Base-by-base conservation (phyloP, 2,329 filamentous ascomycete genomes). In the Phialemoniopsis sp. region DNA sequence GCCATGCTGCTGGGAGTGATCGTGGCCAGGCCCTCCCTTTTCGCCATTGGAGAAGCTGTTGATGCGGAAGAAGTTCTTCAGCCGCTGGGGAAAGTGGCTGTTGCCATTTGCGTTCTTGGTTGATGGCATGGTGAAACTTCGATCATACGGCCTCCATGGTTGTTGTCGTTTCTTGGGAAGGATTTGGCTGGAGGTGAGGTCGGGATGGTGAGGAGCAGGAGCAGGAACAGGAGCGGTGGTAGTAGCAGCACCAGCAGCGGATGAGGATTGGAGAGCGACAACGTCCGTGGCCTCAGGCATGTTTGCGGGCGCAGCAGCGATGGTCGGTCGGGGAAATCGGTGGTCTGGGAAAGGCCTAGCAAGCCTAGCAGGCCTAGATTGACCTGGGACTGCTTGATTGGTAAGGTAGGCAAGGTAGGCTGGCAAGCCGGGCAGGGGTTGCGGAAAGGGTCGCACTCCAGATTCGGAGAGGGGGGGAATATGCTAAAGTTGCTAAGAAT, bases 11-110 rank as follows among this genome's bases (percentile, higher is more conserved):
- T 26, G 29, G 18, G 21, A 29, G 14, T 38, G 28, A 38, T 57
- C 56, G 19, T 51, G 56, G 37, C 49, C 52, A 40, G 51, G 55
- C 46, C 67, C 60, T 46, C 58, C 49, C 47, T 66, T 65, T 36
- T 66, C 58, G 39, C 50, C 53, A 48, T 57, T 58, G 41, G 59
- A 60, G 41, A 63, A 59, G 53, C 63, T 74, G 58, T 75, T 84
- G 59, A 85, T 83, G 53, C 80, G 79, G 63, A 85, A 85, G 68
- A 85, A 84, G 61, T 78, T 84, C 68, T 80, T 82, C 51, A 85
- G 60, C 56, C 80, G 81, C 60, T 83, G 79, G 48, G 79, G 80
- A 56, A 85, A 81, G 57, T 81, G 80, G 61, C 64, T 67, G 50
- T 70, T 70, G 56, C 72, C 72, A 52, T 70, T 68, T 49, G 69